Evolutionary conservation across 2,329 filamentous ascomycete genomes (phyloP).

Genomic region (Epichloe gansuensis): DNA sequence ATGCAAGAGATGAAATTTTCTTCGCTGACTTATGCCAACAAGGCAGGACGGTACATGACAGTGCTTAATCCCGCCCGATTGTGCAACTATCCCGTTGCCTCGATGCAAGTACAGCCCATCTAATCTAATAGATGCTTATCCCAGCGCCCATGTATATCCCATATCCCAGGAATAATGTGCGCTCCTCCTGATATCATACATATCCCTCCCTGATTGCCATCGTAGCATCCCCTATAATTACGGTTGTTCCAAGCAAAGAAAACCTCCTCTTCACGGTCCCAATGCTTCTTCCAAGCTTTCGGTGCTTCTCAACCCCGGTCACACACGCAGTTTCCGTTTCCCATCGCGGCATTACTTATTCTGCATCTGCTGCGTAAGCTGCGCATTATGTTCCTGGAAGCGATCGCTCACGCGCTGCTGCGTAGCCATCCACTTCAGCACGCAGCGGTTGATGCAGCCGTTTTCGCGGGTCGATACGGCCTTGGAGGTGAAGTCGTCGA

Average conservation of each 20-base stretch:
- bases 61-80: background rate
- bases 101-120: conserved; percentile 3
- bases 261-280: background rate
- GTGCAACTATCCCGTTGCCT: background rate
- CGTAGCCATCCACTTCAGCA: conserved; percentile 90
- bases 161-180: background rate
- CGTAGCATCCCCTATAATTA: background rate
- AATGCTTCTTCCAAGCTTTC: background rate
- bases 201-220: background rate
- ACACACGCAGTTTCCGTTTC: background rate
- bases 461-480: conserved; percentile 78
- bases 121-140: background rate
- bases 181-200: conserved; percentile 5
- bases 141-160: background rate
- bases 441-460: conserved; percentile 86
- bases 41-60: background rate
- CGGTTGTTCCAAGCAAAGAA: background rate
- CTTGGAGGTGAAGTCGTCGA: conserved; percentile 98
- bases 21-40: background rate
- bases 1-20: background rate
- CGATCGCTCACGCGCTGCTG: conserved; percentile 83
- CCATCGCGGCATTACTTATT: conserved; percentile 24
- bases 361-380: conserved; percentile 42
- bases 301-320: background rate
- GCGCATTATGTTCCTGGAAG: conserved; percentile 63